phyloP scores from a whole-genome alignment of 2,329 filamentous ascomycete species.

The Claviceps lovelessii region DNA sequence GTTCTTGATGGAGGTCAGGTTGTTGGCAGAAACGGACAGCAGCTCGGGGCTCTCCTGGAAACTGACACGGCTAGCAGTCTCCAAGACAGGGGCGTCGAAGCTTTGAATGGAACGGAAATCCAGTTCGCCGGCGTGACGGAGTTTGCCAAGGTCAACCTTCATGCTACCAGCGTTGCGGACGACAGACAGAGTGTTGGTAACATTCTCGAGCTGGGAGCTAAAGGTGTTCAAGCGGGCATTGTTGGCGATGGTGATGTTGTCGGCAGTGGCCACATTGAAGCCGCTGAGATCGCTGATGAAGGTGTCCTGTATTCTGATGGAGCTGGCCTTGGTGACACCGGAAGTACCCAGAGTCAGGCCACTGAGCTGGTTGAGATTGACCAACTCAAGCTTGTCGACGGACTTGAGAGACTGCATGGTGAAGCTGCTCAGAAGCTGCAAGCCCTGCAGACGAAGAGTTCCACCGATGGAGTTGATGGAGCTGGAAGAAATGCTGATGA shows the following conservation, averaged over 20 bases:
- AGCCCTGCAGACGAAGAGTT: constrained; percentile 52
- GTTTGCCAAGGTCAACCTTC: constrained; percentile 59
- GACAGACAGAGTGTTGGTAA: constrained; percentile 57
- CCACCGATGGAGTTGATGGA: constrained; percentile 53
- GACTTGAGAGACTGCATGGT: constrained; percentile 48
- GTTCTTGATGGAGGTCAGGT: constrained; percentile 44
- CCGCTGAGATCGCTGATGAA: constrained; percentile 63
- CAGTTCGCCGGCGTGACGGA: constrained; percentile 41
- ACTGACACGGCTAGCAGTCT: constrained; percentile 54
- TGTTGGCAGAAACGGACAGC: constrained; percentile 47
- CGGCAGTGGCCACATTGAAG: constrained; percentile 63
- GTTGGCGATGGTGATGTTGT: constrained; percentile 73
- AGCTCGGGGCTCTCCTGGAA: constrained; percentile 68
- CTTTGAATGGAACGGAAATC: constrained; percentile 60
- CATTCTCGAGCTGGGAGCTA: constrained; percentile 62
- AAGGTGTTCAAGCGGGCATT: constrained; percentile 67
- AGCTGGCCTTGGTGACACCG: constrained; percentile 50
- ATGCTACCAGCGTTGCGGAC: constrained; percentile 67
- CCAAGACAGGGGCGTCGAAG: constrained; percentile 59
- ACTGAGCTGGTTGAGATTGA: constrained; percentile 50
- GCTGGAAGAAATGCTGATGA: constrained; percentile 49
- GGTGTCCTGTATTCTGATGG: constrained; percentile 72
- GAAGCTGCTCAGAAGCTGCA: constrained; percentile 55
- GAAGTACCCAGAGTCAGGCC: constrained; percentile 33
- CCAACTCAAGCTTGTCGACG: constrained; percentile 56